Evolutionary conservation across 208 protist species (phyloP).

Genomic region (Trypanosoma theileri): DNA sequence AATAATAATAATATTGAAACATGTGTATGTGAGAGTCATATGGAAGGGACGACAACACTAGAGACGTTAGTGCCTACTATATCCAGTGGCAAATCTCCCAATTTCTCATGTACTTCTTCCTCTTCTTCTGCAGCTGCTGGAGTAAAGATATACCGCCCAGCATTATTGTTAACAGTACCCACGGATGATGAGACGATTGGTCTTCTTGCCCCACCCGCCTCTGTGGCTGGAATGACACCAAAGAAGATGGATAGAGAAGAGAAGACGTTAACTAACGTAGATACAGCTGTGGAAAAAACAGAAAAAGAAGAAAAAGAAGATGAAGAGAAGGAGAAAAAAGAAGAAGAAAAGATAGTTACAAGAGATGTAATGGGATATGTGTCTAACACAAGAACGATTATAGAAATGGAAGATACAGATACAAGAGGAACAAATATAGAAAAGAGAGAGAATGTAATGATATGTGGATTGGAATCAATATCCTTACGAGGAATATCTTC

Average conservation of each 20-base stretch:
- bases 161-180: background rate
- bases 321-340: background rate
- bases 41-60: too few species aligned
- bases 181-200: constrained; percentile 2
- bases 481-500: too few species aligned
- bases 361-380: background rate
- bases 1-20: background rate
- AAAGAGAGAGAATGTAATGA: too few species aligned
- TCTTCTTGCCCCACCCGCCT: background rate
- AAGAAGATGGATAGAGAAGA: background rate
- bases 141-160: background rate
- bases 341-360: constrained; percentile 1
- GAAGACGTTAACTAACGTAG: background rate
- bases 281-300: background rate
- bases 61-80: too few species aligned
- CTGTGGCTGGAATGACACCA: constrained; percentile 3
- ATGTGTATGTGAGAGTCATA: too few species aligned
- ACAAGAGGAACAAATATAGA: background rate
- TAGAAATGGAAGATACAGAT: background rate
- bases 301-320: constrained; percentile 12
- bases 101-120: too few species aligned
- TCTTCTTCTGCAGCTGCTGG: background rate
- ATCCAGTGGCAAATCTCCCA: too few species aligned
- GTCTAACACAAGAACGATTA: background rate
- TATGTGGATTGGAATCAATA: too few species aligned